phyloP scores from a whole-genome alignment of 805 yeast species.

The Barnettozyma pratensis region DNA sequence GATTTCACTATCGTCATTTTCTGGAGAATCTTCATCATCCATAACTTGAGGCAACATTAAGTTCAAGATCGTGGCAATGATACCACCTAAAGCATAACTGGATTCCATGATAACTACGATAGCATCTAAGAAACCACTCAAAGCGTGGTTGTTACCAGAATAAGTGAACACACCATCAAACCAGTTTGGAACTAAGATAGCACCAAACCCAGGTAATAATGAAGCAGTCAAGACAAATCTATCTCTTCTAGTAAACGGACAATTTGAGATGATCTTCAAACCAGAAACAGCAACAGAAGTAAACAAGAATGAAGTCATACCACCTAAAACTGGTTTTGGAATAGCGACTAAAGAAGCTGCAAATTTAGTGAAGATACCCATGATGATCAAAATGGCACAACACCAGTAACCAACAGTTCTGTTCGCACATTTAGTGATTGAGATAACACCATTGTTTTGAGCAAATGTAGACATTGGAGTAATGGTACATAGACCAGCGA shows the following conservation, averaged over 20 bases:
- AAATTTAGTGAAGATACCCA: slow-evolving; percentile 86
- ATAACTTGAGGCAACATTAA: slow-evolving; percentile 55
- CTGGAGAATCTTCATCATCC: slow-evolving; percentile 34
- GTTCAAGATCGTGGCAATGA: slow-evolving; percentile 58
- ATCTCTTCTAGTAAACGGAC: slow-evolving; percentile 61
- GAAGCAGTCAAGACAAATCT: slow-evolving; percentile 67
- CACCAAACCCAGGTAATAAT: slow-evolving; percentile 61
- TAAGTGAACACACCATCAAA: slow-evolving; percentile 61
- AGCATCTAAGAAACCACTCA: slow-evolving; percentile 62
- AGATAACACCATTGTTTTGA: slow-evolving; percentile 91
- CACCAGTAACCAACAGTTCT: slow-evolving; percentile 76
- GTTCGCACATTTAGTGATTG: slow-evolving; percentile 87
- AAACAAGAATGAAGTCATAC: slow-evolving; percentile 78
- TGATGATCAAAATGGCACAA: slow-evolving; percentile 69
- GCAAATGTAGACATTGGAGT: slow-evolving; percentile 92
- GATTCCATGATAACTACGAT: slow-evolving; percentile 67
- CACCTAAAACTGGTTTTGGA: slow-evolving; percentile 78
- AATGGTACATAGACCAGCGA: slow-evolving; percentile 75
- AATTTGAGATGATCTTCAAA: slow-evolving; percentile 51
- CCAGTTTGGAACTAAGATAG: slow-evolving; percentile 62
- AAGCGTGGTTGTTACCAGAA: slow-evolving; percentile 49
- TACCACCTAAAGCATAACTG: slow-evolving; percentile 66
- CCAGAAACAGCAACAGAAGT: slow-evolving; percentile 76
- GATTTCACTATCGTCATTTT: slow-evolving; percentile 11
- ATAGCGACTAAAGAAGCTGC: slow-evolving; percentile 85